phyloP scores from a whole-genome alignment of 2,329 filamentous ascomycete genomes.

The Stromatinia cepivora region DNA sequence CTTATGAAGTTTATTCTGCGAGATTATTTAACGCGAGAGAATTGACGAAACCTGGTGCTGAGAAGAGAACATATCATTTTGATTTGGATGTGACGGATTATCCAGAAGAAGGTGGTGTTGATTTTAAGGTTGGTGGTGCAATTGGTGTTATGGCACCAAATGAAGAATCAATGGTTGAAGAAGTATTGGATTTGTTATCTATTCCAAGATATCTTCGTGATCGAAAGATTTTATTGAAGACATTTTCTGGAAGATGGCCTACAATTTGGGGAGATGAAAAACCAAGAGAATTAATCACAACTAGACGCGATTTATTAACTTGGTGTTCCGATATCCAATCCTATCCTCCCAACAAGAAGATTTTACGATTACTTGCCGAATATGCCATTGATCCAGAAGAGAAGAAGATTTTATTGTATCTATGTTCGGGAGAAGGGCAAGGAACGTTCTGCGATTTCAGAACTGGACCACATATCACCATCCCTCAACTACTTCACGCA shows the following conservation, averaged over 20 bases:
- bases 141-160: conserved; percentile 94
- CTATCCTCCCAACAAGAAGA: conserved; percentile 82
- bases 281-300: conserved; percentile 82
- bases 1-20: conserved; percentile 89
- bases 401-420: conserved; percentile 82
- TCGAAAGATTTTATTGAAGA: conserved; percentile 78
- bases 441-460: conserved; percentile 91
- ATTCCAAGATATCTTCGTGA: conserved; percentile 81
- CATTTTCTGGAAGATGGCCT: conserved; percentile 83
- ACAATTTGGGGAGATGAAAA: conserved; percentile 96
- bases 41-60: conserved; percentile 81
- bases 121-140: conserved; percentile 95
- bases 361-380: conserved; percentile 84
- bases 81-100: conserved; percentile 97
- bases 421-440: conserved; percentile 88
- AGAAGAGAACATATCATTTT: conserved; percentile 97
- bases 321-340: conserved; percentile 97
- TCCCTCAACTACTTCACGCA: conserved; percentile 82
- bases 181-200: conserved; percentile 78
- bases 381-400: conserved; percentile 78
- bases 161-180: conserved; percentile 71
- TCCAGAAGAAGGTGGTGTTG: conserved; percentile 76
- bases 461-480: conserved; percentile 80
- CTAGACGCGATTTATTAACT: conserved; percentile 84
- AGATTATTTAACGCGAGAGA: conserved; percentile 82